Percentiles rank a stretch among this genome's conserved stretches.
Conservation (phyloP, 805 yeast genomes). For the Zygotorulaspora danielsina region DNA sequence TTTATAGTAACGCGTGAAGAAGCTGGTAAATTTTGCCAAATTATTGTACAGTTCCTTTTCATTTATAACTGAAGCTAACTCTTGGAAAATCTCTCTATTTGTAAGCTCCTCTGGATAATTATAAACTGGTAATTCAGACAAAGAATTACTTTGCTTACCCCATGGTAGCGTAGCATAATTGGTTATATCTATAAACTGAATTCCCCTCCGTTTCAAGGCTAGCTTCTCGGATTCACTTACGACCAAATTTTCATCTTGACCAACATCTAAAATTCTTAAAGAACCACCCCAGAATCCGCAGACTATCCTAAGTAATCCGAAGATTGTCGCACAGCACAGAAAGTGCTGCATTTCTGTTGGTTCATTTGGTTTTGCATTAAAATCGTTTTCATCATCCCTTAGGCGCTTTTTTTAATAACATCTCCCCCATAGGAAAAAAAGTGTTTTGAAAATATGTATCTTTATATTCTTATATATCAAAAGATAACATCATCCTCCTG, state of each 20-base stretch:
- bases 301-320: not conserved
- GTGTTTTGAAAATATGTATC: constrained; percentile 2
- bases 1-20: constrained; percentile 73
- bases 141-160: constrained; percentile 12
- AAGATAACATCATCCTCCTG: constrained; percentile 47
- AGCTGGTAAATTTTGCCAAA: constrained; percentile 61
- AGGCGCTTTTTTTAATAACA: not conserved
- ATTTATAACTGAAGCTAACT: constrained; percentile 44
- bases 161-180: constrained; percentile 32
- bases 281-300: constrained; percentile 9
- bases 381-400: not conserved
- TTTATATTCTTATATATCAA: constrained; percentile 26
- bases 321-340: not conserved
- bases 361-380: not conserved
- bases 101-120: constrained; percentile 49
- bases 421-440: not conserved
- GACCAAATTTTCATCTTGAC: constrained; percentile 22
- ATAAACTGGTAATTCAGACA: constrained; percentile 31
- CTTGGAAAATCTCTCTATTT: constrained; percentile 39
- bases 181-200: constrained; percentile 64
- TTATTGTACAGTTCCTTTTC: constrained; percentile 45
- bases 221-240: constrained; percentile 44
- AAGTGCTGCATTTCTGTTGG: not conserved
- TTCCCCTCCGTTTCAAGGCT: constrained; percentile 44
- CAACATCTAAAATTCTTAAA: constrained; percentile 25